Base-by-base conservation (phyloP, 768 basidiomycete genomes). In the Fomitopsis pulvina region DNA sequence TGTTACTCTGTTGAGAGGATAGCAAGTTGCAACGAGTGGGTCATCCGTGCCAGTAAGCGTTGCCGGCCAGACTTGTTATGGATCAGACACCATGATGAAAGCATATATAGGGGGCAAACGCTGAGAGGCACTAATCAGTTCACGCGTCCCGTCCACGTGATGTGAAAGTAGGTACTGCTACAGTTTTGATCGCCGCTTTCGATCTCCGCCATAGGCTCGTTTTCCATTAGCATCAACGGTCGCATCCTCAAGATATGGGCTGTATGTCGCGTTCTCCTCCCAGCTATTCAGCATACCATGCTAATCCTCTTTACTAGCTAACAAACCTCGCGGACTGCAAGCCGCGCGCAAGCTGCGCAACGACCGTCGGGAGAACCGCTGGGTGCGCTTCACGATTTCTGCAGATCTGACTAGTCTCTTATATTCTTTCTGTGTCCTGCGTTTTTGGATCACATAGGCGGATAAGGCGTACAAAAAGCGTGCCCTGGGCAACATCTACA, bases 391-490 rank as follows among this genome's bases (percentile, higher is more conserved):
- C 4, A 47, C 28, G 34, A 12, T 27, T 16, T 46, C 30, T 41
- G 29, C 18, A 39, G 1, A 22, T 22, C 14, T 7, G 41, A 18
- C 2, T 28, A 18, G 34, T 5, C 12, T 43, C 48, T 51, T 24
- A 54, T 30, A 38, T n/a, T 22, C 42, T 32, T 41, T 27, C 27
- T 24, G 24, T 26, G 25, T 46, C 12, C 28, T 44, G 20, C 12
- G 34, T 43, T 30, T 42, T 20, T 38, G 39, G 16, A 27, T 20
- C 20, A 32, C 22, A 53, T 56, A 95, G 92, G 95, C 95, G 75
- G 94, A 98, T 74, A 95, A 95, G 74, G 75, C 84, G 40, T 99
- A 98, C 78, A 99, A 98, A 84, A 99, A 98, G 75, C 89, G 96
- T 66, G 96, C 96, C 51, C 85, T 99, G 52, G 96, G 96, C 54